These are phyloP conservation scores for Fraxinus angustifolia DNA, from an alignment of 305 asterid genomes.

Conservation along the genomic window DNA sequence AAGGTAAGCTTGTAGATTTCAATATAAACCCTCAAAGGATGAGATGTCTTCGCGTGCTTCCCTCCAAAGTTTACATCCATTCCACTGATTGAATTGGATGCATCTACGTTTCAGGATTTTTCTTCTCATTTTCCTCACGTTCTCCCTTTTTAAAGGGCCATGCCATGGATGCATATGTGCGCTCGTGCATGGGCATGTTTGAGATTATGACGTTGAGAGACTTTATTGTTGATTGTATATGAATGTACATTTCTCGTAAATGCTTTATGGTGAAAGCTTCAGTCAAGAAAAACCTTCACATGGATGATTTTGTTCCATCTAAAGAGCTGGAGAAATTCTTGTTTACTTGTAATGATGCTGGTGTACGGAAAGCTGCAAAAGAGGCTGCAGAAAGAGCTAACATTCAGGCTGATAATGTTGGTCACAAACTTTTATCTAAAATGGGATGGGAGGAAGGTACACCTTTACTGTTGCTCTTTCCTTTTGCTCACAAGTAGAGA, in stretches of 20 bases:
- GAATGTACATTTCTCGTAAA: background rate
- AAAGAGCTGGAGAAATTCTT: slow-evolving; percentile 90
- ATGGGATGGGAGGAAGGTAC: slow-evolving; percentile 99
- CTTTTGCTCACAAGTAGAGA: background rate
- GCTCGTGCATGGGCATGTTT: background rate
- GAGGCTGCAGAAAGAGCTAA: slow-evolving; percentile 62
- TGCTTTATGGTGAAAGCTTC: slow-evolving; percentile 37
- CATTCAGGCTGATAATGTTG: slow-evolving; percentile 96
- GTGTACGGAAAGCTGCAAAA: slow-evolving; percentile 58
- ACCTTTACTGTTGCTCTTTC: background rate
- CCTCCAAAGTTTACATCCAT: slow-evolving; percentile 49
- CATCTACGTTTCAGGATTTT: slow-evolving; percentile 8
- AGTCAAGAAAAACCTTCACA: slow-evolving; percentile 79
- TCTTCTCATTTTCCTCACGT: background rate
- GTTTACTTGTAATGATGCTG: slow-evolving; percentile 67
- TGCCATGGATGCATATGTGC: background rate
- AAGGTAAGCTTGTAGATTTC: no score
- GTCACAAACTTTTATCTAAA: slow-evolving; percentile 81
- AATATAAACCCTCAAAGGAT: slow-evolving; percentile 59
- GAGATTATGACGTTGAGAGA: background rate
- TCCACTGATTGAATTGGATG: background rate
- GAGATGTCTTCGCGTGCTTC: slow-evolving; percentile 99
- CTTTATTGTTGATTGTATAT: background rate
- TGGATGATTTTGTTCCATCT: slow-evolving; percentile 90
- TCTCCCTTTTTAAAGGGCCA: background rate